A percentile compares a stretch with the other conserved stretches of the same genome.
phyloP scores from a whole-genome alignment of 495 filamentous ascomycete species.

The Penicillium odoratum region DNA sequence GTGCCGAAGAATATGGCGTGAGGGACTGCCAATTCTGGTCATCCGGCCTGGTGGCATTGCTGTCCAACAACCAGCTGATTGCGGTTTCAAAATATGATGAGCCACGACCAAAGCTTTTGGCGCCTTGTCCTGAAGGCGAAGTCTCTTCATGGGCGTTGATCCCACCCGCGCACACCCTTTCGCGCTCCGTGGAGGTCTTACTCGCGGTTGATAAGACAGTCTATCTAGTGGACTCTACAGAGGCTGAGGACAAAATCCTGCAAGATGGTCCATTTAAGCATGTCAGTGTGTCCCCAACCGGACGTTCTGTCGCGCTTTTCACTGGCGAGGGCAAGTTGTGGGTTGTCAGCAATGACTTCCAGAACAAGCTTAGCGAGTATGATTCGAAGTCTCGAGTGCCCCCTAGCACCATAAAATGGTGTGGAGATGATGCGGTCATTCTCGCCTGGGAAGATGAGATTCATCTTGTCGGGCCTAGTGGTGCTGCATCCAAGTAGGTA shows the following conservation, averaged over 20 bases:
- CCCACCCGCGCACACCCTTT: slow-evolving; percentile 84
- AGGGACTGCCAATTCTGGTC: slow-evolving; percentile 87
- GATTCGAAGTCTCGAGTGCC: slow-evolving; percentile 81
- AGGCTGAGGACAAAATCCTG: slow-evolving; percentile 85
- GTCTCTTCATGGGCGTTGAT: slow-evolving; percentile 90
- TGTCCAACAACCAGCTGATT: slow-evolving; percentile 84
- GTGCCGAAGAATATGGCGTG: slow-evolving; percentile 84
- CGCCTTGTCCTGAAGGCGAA: slow-evolving; percentile 70
- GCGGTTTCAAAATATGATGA: slow-evolving; percentile 88
- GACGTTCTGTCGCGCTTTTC: slow-evolving; percentile 82
- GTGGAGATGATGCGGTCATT: slow-evolving; percentile 90
- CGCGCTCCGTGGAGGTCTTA: slow-evolving; percentile 92
- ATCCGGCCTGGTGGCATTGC: slow-evolving; percentile 87
- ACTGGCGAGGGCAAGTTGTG: slow-evolving; percentile 83
- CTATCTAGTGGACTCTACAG: slow-evolving; percentile 80
- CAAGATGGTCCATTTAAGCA: slow-evolving; percentile 92
- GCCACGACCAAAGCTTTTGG: slow-evolving; percentile 81
- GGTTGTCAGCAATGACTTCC: slow-evolving; percentile 93
- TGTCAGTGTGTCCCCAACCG: slow-evolving; percentile 86
- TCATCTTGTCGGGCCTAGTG: slow-evolving; percentile 87
- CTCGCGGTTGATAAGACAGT: slow-evolving; percentile 84
- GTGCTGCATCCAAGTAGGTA: slow-evolving; percentile 64
- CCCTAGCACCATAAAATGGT: slow-evolving; percentile 91
- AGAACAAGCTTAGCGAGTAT: slow-evolving; percentile 87
- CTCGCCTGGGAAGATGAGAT: slow-evolving; percentile 98